phyloP scores from a whole-genome alignment of 805 yeast genomes.

The Kockiozyma suomiensis region DNA sequence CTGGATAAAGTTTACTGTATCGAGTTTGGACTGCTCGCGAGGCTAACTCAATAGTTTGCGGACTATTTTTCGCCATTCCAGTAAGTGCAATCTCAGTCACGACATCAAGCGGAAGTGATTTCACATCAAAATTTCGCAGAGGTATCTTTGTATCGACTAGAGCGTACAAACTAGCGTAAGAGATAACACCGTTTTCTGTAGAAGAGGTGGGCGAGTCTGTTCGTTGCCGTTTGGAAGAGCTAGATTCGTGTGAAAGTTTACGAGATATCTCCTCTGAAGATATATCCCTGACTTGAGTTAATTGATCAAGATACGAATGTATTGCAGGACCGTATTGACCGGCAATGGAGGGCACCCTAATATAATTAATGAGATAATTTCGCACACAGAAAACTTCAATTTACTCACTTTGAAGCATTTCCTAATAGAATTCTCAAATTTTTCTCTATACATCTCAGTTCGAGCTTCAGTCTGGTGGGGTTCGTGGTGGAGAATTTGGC shows the following conservation, averaged over 20 bases:
- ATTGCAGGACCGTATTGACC: conserved; percentile 45
- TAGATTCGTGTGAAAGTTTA: conserved; percentile 41
- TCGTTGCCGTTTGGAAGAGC: conserved; percentile 35
- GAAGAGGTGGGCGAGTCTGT: conserved; percentile 15
- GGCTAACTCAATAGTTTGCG: conserved; percentile 60
- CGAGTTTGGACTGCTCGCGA: conserved; percentile 55
- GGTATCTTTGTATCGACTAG: conserved; percentile 64
- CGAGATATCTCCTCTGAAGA: conserved; percentile 31
- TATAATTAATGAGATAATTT: neutral
- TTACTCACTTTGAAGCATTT: conserved; percentile 29
- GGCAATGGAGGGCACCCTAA: conserved; percentile 30
- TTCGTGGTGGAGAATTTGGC: conserved; percentile 28
- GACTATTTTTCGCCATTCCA: conserved; percentile 61
- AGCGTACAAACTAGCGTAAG: conserved; percentile 66
- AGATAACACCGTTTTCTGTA: neutral
- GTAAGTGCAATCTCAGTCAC: conserved; percentile 65
- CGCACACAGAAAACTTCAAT: neutral
- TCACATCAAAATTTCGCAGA: conserved; percentile 68
- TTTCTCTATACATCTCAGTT: conserved; percentile 67
- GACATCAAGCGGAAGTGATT: conserved; percentile 64
- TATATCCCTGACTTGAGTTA: conserved; percentile 35
- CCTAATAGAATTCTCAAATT: conserved; percentile 45
- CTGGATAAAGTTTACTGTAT: conserved; percentile 22
- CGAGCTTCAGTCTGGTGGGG: conserved; percentile 44
- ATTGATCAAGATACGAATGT: conserved; percentile 38